Percentiles rank a stretch among this genome's conserved stretches.
Conservation (phyloP, 1,284 basidiomycete species). For the Papiliotrema flavescens region DNA sequence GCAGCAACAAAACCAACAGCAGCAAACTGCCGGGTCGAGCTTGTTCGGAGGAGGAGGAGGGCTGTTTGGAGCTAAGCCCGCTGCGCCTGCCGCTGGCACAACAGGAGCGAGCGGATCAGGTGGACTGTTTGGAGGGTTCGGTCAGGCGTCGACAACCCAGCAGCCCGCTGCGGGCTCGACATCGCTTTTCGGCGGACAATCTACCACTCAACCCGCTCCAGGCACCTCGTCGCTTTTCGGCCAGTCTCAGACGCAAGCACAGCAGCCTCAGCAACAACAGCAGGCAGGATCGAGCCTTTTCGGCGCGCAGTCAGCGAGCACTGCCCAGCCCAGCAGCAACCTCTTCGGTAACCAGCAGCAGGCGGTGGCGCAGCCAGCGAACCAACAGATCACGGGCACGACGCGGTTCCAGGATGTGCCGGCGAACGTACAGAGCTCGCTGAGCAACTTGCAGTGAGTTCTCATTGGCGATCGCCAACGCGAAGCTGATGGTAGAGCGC, state of each 20-base stretch:
- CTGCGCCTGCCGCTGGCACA: slow-evolving; percentile 1
- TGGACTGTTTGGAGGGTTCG: slow-evolving; percentile 7
- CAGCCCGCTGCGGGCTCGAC: neutral
- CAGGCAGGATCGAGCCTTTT: slow-evolving; percentile 6
- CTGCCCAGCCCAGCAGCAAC: neutral
- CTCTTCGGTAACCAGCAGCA: slow-evolving; percentile 18
- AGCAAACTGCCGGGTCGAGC: neutral
- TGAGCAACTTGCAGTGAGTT: slow-evolving; percentile 43
- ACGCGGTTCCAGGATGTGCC: slow-evolving; percentile 43
- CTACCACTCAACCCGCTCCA: neutral
- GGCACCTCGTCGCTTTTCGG: slow-evolving; percentile 5
- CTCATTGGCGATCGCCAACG: neutral
- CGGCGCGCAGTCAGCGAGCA: neutral
- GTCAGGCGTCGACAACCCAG: neutral
- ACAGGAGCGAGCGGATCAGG: neutral
- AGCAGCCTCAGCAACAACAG: slow-evolving; percentile 5
- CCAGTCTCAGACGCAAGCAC: neutral
- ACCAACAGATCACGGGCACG: slow-evolving; percentile 26
- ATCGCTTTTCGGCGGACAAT: slow-evolving; percentile 3
- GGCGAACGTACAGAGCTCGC: slow-evolving; percentile 32
- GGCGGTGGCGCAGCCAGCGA: slow-evolving; percentile 3
- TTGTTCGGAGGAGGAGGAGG: slow-evolving; percentile 11
- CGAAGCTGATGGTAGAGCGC: slow-evolving; percentile 15
- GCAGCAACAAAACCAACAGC: neutral
- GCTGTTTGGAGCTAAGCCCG: slow-evolving; percentile 10